Evolutionary conservation across 306 rosid species (phyloP).

Genomic region (Rosa lucieae): DNA sequence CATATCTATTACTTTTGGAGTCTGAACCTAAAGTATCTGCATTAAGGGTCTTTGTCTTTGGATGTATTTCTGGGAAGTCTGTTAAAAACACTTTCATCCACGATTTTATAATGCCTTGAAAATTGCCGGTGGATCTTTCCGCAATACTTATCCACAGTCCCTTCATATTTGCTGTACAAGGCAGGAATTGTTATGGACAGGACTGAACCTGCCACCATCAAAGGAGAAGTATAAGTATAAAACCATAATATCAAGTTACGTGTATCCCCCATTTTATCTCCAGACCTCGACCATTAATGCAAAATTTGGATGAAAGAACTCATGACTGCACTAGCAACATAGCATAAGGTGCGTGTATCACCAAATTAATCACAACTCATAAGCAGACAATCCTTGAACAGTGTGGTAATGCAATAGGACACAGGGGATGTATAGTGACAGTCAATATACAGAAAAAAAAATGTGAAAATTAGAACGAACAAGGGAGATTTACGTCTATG

Average conservation of each 20-base stretch:
- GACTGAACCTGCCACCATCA: constrained; percentile 61
- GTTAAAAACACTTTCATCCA: constrained; percentile 72
- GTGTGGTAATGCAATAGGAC: neutral
- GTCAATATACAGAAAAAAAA: neutral
- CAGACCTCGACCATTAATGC: neutral
- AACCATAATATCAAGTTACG: neutral
- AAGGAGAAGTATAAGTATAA: constrained; percentile 26
- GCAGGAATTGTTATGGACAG: constrained; percentile 68
- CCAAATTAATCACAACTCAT: neutral
- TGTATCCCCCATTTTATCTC: neutral
- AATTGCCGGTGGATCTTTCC: constrained; percentile 69
- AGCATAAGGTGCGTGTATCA: constrained; percentile 6
- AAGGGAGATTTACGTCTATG: neutral
- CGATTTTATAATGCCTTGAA: constrained; percentile 77
- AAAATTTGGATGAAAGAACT: constrained; percentile 3
- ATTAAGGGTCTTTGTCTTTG: constrained; percentile 66
- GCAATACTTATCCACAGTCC: constrained; percentile 48
- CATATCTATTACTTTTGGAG: neutral
- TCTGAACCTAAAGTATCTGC: neutral
- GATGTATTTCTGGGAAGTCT: constrained; percentile 59
- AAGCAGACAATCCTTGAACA: neutral
- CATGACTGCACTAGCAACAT: neutral
- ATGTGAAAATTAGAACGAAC: neutral
- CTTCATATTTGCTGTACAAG: constrained; percentile 61
- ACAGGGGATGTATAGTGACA: neutral